Evolutionary conservation across 495 filamentous ascomycete species (phyloP), one percentile per base, ranked within the genome.

Genomic region (Apodospora peruviana): DNA sequence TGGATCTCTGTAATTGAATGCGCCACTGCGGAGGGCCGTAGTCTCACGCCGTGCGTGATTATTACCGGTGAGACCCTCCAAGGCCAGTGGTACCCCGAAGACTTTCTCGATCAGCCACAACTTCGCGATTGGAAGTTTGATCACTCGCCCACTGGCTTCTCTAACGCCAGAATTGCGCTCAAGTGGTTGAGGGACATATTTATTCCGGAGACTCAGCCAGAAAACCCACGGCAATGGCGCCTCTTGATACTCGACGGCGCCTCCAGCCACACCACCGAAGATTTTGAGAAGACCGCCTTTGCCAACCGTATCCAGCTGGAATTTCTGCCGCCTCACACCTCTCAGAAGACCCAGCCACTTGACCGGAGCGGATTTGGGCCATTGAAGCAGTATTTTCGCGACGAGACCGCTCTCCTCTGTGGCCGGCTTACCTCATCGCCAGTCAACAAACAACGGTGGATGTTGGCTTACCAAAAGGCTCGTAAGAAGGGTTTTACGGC

Each of bases 311-410:
- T 45, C 21, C 34, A 45, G 4, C 12, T 45, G 3, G 16, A 44
- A 20, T 54, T 29, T 27, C 20, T 54, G n/a, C 51, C 35, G 24
- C 16, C 46, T 12, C 40, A 54, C 25, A 49, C 51, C 34, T 49
- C 34, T 5, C 45, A 53, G 16, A 53, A 49, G 24, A 45, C 40
- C 19, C 34, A 53, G 23, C 40, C 40, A 3, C 40, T 53, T 12
- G 41, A 53, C 8, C 29, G 35, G 0, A 44, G 27, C n/a, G 24
- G 48, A 0, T 53, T 49, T 41, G 1, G 5, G 1, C 22, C 40
- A 0, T 1, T 53, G 0, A 49, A 49, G n/a, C 14, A 0, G 9
- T 53, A 49, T 16, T 53, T 44, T 16, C 20, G 40, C 2, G 10
- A 53, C 1, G 9, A 10, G 0, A 45, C 40, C 0, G 43, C 23